Conservation (phyloP, 345 rosid genomes). For the Erucastrum elatum region DNA sequence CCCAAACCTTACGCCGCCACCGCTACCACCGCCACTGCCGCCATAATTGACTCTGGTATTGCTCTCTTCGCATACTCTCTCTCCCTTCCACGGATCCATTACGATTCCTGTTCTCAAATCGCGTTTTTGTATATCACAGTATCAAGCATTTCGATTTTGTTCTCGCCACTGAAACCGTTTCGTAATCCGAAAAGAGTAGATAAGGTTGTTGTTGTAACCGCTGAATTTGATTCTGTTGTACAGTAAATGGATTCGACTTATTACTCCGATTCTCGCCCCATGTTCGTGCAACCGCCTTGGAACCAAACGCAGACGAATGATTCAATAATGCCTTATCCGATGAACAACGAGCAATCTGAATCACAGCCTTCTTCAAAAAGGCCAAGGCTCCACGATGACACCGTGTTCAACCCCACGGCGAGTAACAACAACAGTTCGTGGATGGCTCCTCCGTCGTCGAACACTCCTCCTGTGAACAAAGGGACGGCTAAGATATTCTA, state of each 20-base stretch:
- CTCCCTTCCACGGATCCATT: too few species aligned
- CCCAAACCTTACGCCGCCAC: slow-evolving; percentile 36
- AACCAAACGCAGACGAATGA: slow-evolving; percentile 33
- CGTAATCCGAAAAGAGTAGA: slow-evolving; percentile 1
- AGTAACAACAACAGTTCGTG: slow-evolving; percentile 25
- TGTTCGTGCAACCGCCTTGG: slow-evolving; percentile 52
- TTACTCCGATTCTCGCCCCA: slow-evolving; percentile 54
- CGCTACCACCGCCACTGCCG: background rate
- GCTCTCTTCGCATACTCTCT: slow-evolving; percentile 7
- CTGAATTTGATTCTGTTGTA: background rate
- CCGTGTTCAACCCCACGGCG: too few species aligned
- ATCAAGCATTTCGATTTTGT: slow-evolving; percentile 30
- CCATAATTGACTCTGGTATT: slow-evolving; percentile 27
- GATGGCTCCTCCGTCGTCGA: slow-evolving; percentile 32
- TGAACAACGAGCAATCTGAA: slow-evolving; percentile 41
- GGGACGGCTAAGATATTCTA: slow-evolving; percentile 83
- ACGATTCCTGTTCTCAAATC: background rate
- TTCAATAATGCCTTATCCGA: slow-evolving; percentile 18
- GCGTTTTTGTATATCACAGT: slow-evolving; percentile 11
- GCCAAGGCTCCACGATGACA: slow-evolving; percentile 64
- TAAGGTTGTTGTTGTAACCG: too few species aligned
- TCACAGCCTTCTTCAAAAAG: slow-evolving; percentile 63
- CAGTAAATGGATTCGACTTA: slow-evolving; percentile 48
- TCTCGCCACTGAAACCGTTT: slow-evolving; percentile 10
- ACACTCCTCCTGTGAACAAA: slow-evolving; percentile 51